Evolutionary conservation across 306 rosid genomes (phyloP), one percentile per base, ranked within the genome.

Genomic region (Fagus sylvatica): DNA sequence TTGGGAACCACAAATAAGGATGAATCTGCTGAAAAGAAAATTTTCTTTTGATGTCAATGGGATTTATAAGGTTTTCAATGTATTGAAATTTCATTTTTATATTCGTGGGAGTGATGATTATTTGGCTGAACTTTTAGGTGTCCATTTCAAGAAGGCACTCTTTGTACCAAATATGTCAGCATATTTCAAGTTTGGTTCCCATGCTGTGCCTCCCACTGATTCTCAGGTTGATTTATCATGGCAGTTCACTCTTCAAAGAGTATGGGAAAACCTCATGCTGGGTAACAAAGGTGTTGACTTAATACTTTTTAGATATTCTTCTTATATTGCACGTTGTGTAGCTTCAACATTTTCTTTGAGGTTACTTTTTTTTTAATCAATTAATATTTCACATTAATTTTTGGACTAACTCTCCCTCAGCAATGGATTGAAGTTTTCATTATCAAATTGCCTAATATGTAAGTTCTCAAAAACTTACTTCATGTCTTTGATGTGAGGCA

Each of bases 111-210:
- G 57, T 53, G 10, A 46, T 16, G 46, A 80, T 32, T 17, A 53
- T 69, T 64, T 73, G 34, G 71, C 64, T 83, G 79, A 75, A 72
- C 56, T 40, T 79, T 71, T 76, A 95, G 98, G 96, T 80, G 88
- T 95, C 59, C 81, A 81, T 87, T 95, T 95, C 89, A 88, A 86
- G 89, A 92, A 88, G 86, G 98, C 98, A 3, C 85, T 95, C 49
- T 95, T 95, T 84, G 94, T 89, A 74, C 98, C 98, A 78, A 92
- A 90, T 81, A 82, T 78, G 75, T 92, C 98, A 32, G 74, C 88
- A 76, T 89, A 87, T 78, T 43, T 84, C 85, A 95, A 91, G 90
- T 93, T 92, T 65, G 98, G 98, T 51, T 84, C 93, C 22, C 93
- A 88, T 85, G 81, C 88, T 74, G 74, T 69, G 83, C 65, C 91